Evolutionary conservation across 768 basidiomycete genomes (phyloP).

Genomic region (Trametes coccinea): DNA sequence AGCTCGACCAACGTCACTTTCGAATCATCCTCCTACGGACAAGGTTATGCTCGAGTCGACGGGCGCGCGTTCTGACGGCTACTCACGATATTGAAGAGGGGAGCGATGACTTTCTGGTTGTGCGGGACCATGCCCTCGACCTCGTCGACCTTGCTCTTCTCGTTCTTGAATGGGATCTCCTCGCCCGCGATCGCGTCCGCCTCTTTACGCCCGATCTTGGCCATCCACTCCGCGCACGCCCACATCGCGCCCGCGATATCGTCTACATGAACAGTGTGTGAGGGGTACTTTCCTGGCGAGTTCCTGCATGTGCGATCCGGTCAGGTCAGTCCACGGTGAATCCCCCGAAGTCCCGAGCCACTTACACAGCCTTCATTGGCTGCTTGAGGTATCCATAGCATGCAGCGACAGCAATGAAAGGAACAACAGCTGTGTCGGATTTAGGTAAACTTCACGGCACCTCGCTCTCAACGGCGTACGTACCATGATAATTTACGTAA

Average conservation of each 20-base stretch:
- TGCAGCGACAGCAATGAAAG: constrained; percentile 71
- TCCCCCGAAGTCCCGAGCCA: constrained; percentile 2
- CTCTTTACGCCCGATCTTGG: constrained; percentile 53
- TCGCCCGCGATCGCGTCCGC: constrained; percentile 70
- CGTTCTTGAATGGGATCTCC: constrained; percentile 63
- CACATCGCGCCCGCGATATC: constrained; percentile 79
- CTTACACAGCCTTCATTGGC: constrained; percentile 84
- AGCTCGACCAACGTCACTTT: constrained; percentile 67
- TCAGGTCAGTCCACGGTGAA: constrained; percentile 17
- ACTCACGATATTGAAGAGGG: constrained; percentile 80
- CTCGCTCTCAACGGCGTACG: background rate
- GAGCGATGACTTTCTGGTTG: constrained; percentile 61
- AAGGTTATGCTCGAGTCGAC: background rate
- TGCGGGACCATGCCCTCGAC: constrained; percentile 62
- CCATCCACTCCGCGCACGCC: constrained; percentile 79
- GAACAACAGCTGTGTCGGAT: constrained; percentile 49
- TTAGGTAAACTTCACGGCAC: background rate
- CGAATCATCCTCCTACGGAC: constrained; percentile 68
- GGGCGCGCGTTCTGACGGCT: background rate
- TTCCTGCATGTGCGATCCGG: constrained; percentile 46
- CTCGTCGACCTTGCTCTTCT: constrained; percentile 65
- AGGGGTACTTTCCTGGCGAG: constrained; percentile 75
- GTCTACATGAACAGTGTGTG: constrained; percentile 74
- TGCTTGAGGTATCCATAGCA: constrained; percentile 83
- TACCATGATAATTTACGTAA: constrained; percentile 55